A percentile compares a stretch with the other conserved stretches of the same genome.
Evolutionary conservation across 257 asterid genomes (phyloP).

Genomic region (Solanum piurae): DNA sequence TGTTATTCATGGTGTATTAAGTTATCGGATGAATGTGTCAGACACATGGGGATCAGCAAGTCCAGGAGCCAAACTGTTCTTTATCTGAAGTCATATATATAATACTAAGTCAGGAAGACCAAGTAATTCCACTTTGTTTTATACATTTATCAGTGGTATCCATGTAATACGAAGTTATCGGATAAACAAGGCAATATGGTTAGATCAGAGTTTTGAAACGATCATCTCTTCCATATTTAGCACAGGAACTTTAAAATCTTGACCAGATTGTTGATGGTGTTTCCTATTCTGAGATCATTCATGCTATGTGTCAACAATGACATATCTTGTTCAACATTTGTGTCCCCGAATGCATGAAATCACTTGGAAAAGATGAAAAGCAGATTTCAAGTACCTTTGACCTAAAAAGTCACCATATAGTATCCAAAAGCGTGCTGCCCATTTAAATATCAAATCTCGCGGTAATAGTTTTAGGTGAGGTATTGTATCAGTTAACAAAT

Average conservation of each 20-base stretch:
- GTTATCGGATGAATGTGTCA: not conserved
- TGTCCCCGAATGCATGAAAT: not conserved
- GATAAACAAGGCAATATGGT: not conserved
- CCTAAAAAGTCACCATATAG: not conserved
- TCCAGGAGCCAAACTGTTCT: slow-evolving; percentile 61
- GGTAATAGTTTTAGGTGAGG: not conserved
- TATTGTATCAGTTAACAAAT: not conserved
- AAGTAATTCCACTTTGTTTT: not conserved
- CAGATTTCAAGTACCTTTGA: not conserved
- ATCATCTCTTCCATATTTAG: not conserved
- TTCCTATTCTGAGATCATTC: not conserved
- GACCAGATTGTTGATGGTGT: not conserved
- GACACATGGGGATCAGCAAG: slow-evolving; percentile 61
- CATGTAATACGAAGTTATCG: not conserved
- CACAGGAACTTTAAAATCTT: not conserved
- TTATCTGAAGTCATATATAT: slow-evolving; percentile 29
- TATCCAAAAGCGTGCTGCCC: not conserved
- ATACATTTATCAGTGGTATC: not conserved
- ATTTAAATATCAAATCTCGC: not conserved
- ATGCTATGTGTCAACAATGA: not conserved
- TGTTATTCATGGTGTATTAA: not conserved
- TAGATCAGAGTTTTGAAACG: not conserved
- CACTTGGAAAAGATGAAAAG: not conserved
- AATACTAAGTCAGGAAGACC: not conserved
- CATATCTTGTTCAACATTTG: not conserved